Evolutionary conservation across 106 monocot species (phyloP).

Genomic region (Allium sativum): DNA sequence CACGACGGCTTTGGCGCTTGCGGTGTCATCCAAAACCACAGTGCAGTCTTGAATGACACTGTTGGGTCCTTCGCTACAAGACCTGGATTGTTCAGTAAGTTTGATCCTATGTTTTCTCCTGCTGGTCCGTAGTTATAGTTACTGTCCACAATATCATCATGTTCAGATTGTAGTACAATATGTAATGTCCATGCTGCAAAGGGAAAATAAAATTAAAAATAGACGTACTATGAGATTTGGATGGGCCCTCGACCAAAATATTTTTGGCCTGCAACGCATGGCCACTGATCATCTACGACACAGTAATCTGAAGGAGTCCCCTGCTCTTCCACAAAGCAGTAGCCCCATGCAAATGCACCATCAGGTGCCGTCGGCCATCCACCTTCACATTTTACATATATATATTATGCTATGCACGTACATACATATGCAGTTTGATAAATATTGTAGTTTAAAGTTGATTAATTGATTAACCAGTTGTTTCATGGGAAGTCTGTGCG

Average conservation of each 20-base stretch:
- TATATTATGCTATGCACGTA: no score
- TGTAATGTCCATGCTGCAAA: neutral
- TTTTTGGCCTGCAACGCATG: conserved; percentile 57
- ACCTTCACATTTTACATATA: conserved; percentile 1
- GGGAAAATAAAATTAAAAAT: neutral
- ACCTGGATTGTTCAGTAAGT: conserved; percentile 39
- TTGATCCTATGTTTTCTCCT: conserved; percentile 22
- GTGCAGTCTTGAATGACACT: conserved; percentile 26
- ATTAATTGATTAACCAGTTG: no score
- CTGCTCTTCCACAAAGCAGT: conserved; percentile 74
- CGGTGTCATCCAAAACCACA: conserved; percentile 66
- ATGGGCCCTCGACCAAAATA: conserved; percentile 87
- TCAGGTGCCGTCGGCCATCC: conserved; percentile 88
- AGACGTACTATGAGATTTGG: conserved; percentile 50
- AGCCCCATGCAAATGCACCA: conserved; percentile 68
- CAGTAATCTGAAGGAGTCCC: conserved; percentile 54
- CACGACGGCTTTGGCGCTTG: conserved; percentile 43
- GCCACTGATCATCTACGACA: conserved; percentile 54
- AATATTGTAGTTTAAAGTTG: no score
- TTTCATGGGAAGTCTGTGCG: no score
- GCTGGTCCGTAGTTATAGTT: conserved; percentile 57
- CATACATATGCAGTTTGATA: no score
- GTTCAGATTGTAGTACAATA: no score
- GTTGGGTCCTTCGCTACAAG: conserved; percentile 18
- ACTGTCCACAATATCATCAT: neutral